Evolutionary conservation across 352 stramenopile genomes (phyloP), one percentile per base, ranked within the genome.

Genomic region (Blastocystis sp.): DNA sequence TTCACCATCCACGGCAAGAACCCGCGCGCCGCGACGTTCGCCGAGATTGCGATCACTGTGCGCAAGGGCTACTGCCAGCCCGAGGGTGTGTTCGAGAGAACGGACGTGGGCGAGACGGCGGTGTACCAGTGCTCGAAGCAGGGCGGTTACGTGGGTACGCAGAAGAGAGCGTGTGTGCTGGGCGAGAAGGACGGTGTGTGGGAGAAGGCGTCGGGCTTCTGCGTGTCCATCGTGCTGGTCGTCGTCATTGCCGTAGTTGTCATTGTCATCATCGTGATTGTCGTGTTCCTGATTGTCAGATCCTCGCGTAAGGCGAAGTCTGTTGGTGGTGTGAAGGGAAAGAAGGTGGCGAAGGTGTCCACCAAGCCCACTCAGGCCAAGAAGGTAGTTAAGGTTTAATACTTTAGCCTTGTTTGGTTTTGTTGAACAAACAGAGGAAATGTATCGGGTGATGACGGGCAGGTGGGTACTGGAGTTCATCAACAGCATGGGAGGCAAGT

Each of bases 391-490:
- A 71, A 71, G 23, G 64, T 71, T 5, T 71, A 71, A 43, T 71
- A 2, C 9, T 71, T n/a, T 71, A n/a, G n/a, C n/a, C n/a, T n/a
- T n/a, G n/a, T n/a, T n/a, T n/a, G n/a, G n/a, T n/a, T n/a, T n/a
- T 34, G 28, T 34, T 34, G 28, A 34, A 77, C 28, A 77, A 19
- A 77, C 41, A 60, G 34, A 34, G 19, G 19, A 77, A 60, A 77
- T 77, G 34, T 77, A 77, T 53, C 66, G 43, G 4, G 66, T 77
- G 52, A 77, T 77, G 19, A 77, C 66, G 60, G 66, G 66, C 23
- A 77, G 66, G 19, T 77, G 66, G 23, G 66, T 77, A 53, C 66
- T 77, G 0, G 66, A 60, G 34, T 77, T 77, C 66, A 77, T 77
- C 38, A 77, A 34, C 40, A 77, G 34, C 10, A 77, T 77, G 2